phyloP scores from a whole-genome alignment of 805 yeast species.

The Kluyveromyces lactis region DNA sequence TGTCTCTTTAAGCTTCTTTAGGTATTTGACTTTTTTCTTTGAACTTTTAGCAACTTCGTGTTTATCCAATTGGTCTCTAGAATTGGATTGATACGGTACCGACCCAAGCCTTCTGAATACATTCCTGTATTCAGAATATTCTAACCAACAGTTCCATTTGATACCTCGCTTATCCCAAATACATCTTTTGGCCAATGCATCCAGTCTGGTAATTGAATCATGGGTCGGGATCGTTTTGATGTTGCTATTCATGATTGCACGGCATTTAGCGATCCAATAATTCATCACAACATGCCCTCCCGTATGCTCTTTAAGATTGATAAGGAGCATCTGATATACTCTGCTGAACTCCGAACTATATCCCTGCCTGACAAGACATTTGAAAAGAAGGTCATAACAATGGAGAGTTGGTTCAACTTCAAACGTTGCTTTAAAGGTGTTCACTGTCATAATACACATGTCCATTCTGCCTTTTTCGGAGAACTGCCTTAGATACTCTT shows the following conservation, averaged over 20 bases:
- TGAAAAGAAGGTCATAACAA: conserved; percentile 30
- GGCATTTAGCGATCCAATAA: conserved; percentile 19
- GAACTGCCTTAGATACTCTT: conserved; percentile 26
- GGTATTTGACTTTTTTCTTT: conserved; percentile 12
- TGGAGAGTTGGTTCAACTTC: conserved; percentile 26
- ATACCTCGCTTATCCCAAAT: conserved; percentile 7
- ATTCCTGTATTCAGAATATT: conserved; percentile 8
- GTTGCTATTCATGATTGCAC: conserved; percentile 22
- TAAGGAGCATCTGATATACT: conserved; percentile 19
- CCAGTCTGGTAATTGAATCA: conserved; percentile 5
- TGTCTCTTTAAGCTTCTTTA: conserved; percentile 13
- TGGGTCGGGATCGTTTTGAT: conserved; percentile 3
- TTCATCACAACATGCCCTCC: conserved; percentile 12
- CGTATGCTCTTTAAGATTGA: conserved; percentile 12
- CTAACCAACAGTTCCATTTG: conserved; percentile 14
- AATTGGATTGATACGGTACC: conserved; percentile 9
- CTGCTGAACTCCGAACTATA: conserved; percentile 21
- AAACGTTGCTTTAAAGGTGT: conserved; percentile 23
- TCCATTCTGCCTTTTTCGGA: conserved; percentile 31
- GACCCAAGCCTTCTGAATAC: conserved; percentile 19
- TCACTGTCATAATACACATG: conserved; percentile 26
- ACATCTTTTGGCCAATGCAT: conserved; percentile 2
- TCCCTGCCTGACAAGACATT: conserved; percentile 29
- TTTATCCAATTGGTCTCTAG: neutral
- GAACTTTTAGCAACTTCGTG: neutral